phyloP scores from a whole-genome alignment of 1,284 basidiomycete genomes.

The Cryptococcus sp. region DNA sequence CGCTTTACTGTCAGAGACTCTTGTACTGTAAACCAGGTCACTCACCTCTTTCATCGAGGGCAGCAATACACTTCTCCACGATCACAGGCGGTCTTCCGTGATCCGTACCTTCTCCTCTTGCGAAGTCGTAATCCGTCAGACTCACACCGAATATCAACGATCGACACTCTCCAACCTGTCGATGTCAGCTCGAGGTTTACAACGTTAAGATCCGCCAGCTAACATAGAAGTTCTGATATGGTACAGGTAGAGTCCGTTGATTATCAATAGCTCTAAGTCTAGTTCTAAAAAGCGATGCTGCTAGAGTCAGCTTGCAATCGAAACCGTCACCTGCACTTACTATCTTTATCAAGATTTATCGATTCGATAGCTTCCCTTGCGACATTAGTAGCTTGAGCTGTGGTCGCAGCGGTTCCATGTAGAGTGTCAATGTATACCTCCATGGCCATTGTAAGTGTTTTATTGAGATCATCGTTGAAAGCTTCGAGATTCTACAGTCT shows the following conservation, averaged over 20 bases:
- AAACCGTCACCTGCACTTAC: conserved; percentile 45
- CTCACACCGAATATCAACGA: conserved; percentile 85
- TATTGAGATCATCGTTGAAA: conserved; percentile 71
- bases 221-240: conserved; percentile 45
- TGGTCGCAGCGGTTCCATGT: conserved; percentile 51
- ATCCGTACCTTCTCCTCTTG: conserved; percentile 66
- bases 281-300: conserved; percentile 25
- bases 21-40: background rate
- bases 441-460: conserved; percentile 61
- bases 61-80: conserved; percentile 74
- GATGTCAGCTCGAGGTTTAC: conserved; percentile 50
- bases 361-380: conserved; percentile 53
- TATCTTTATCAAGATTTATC: conserved; percentile 67
- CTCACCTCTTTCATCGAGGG: conserved; percentile 64
- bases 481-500: conserved; percentile 63
- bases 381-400: conserved; percentile 53
- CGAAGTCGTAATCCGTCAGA: conserved; percentile 85
- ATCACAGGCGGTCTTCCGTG: conserved; percentile 66
- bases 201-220: conserved; percentile 1
- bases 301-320: conserved; percentile 4
- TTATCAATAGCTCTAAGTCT: conserved; percentile 12
- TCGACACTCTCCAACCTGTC: conserved; percentile 72
- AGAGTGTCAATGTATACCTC: conserved; percentile 72
- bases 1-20: conserved; percentile 46
- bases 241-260: conserved; percentile 23